Evolutionary conservation across 2,329 filamentous ascomycete genomes (phyloP), one percentile per base, ranked within the genome.

Genomic region (Diaporthe australafricana): DNA sequence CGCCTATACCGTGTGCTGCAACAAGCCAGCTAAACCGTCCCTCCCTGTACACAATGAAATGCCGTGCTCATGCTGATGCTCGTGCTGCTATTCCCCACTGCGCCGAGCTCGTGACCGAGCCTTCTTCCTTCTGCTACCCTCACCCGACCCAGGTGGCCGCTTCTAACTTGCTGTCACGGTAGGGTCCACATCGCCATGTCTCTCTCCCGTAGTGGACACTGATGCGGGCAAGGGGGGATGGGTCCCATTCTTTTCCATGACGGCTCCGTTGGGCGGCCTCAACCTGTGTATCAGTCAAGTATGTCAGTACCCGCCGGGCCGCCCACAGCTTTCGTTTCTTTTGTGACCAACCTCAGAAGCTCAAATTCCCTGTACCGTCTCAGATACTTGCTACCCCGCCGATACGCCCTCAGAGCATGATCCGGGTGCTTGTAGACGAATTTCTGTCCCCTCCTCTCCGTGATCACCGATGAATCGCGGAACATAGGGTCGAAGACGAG

Each of bases 401-500:
- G 90, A 83, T 98, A 98, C 3, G 90, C 87, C 78, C 91, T 91
- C 17, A 98, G 83, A 20, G 92, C 82, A 38, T 85, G 81, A 48
- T 85, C 85, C 0, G 89, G 86, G 38, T 84, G 80, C 16, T 83
- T 82, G 55, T 83, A 80, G 63, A 81, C 78, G 78, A 89, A 82
- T 17, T 80, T 82, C 4, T 79, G 84, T 35, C 84, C 89, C 55
- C 88, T 84, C 35, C 94, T 81, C 68, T 88, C 88, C 74, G 85
- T 86, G 77, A 97, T 87, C 22, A 86, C 87, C 2, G 86, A 84
- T 0, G 92, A 89, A 56, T 95, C 92, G 69, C 88, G 90, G 80
- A 94, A 94, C 83, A 93, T 93, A 1, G 96, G 95, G 79, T 98
- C 95, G 79, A 98, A 97, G 16, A 98, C 93, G 0, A 98, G 85